These are phyloP conservation scores for Eleusine indica DNA, from an alignment of 176 grass and related monocot genomes.

Conservation along the genomic window DNA sequence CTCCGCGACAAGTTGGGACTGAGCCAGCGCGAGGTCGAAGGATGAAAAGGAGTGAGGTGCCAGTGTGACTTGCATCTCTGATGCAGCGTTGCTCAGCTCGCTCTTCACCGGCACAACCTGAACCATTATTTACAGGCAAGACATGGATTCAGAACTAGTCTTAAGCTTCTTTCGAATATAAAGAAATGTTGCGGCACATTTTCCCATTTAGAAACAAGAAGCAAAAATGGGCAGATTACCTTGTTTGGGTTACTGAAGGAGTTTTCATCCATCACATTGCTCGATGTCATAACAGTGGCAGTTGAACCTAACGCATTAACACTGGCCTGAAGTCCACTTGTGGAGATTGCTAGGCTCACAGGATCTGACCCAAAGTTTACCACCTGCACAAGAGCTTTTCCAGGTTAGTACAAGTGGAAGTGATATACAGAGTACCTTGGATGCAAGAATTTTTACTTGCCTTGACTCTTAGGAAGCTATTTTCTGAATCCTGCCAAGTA, in stretches of 20 bases:
- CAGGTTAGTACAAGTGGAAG: background rate
- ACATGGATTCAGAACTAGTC: background rate
- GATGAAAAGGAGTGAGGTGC: constrained; percentile 60
- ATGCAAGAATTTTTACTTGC: background rate
- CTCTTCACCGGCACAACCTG: constrained; percentile 64
- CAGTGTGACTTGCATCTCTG: constrained; percentile 58
- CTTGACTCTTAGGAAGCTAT: constrained; percentile 80
- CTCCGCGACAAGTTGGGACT: background rate
- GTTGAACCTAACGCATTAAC: constrained; percentile 43
- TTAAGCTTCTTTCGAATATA: background rate
- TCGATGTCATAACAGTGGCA: constrained; percentile 67
- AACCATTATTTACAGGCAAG: background rate
- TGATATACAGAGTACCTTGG: background rate
- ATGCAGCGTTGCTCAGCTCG: constrained; percentile 43
- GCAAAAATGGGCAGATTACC: constrained; percentile 19
- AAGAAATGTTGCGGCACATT: background rate
- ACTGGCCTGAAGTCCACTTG: constrained; percentile 55
- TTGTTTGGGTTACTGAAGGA: constrained; percentile 70
- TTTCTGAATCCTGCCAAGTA: constrained; percentile 64
- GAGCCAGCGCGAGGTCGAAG: constrained; percentile 61
- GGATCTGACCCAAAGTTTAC: constrained; percentile 71
- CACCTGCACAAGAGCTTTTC: constrained; percentile 52
- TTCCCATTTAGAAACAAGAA: background rate
- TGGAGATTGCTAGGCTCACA: constrained; percentile 60
- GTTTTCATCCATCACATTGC: constrained; percentile 68